Evolutionary conservation across 495 filamentous ascomycete genomes (phyloP).

Genomic region (Lophium mytilinum): DNA sequence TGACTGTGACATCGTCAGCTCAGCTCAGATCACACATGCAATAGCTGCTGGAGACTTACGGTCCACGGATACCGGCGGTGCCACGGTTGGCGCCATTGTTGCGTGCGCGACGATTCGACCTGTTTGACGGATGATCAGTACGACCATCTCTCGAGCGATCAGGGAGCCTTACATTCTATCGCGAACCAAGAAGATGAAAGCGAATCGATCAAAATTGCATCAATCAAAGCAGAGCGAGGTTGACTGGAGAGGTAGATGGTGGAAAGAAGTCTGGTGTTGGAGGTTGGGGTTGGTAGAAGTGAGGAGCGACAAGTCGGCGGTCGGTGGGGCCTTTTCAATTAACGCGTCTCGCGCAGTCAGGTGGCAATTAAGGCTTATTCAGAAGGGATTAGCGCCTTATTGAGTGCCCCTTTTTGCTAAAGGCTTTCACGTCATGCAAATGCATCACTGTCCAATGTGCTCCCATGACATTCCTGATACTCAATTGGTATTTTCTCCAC

Average conservation of each 20-base stretch:
- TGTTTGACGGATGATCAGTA: not conserved
- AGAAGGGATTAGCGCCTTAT: not conserved
- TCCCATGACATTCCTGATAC: too few species aligned
- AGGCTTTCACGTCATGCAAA: too few species aligned
- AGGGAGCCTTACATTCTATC: too few species aligned
- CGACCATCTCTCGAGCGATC: too few species aligned
- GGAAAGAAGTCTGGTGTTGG: too few species aligned
- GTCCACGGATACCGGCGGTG: slow-evolving; percentile 45
- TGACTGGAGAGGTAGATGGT: too few species aligned
- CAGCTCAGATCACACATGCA: slow-evolving; percentile 15
- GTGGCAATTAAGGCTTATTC: not conserved
- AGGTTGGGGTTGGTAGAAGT: too few species aligned
- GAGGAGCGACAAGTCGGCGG: not conserved
- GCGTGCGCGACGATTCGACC: slow-evolving; percentile 9
- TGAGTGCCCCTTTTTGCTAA: not conserved
- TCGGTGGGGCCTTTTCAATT: not conserved
- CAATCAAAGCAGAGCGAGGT: too few species aligned
- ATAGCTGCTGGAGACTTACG: slow-evolving; percentile 38
- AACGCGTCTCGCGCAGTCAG: not conserved
- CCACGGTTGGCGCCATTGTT: not conserved
- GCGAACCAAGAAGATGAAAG: too few species aligned
- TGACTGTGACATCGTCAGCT: slow-evolving; percentile 35
- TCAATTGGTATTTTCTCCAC: too few species aligned
- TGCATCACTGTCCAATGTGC: too few species aligned
- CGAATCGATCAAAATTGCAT: too few species aligned